Percentiles rank a stretch among this genome's conserved stretches.
Evolutionary conservation across 2,329 filamentous ascomycete genomes (phyloP).

Genomic region (Scedosporium dehoogii): DNA sequence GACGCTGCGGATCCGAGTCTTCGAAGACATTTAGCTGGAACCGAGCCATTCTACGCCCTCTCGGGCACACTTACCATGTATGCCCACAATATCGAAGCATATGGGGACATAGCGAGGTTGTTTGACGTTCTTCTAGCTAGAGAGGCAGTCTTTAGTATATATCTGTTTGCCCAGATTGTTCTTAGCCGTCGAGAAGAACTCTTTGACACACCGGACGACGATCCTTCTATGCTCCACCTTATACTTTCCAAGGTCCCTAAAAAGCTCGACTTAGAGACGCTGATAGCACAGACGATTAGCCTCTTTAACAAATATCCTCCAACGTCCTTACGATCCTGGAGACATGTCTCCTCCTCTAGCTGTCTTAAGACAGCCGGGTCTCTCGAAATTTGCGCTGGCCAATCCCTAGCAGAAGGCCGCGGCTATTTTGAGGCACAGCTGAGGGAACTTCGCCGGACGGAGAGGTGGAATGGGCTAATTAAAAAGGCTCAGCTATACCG

Average conservation of each 20-base stretch:
- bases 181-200: conserved; percentile 72
- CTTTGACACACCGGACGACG: conserved; percentile 71
- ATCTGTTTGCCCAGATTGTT: conserved; percentile 85
- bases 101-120: conserved; percentile 76
- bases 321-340: conserved; percentile 61
- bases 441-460: conserved; percentile 57
- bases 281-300: conserved; percentile 56
- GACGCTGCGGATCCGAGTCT: conserved; percentile 61
- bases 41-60: conserved; percentile 84
- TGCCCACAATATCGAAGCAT: conserved; percentile 88
- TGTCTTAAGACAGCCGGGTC: conserved; percentile 74
- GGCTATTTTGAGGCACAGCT: conserved; percentile 61
- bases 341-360: conserved; percentile 60
- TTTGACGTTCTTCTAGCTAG: conserved; percentile 87
- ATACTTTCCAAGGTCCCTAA: conserved; percentile 79
- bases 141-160: conserved; percentile 81
- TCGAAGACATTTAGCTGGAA: conserved; percentile 63
- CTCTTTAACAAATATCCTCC: conserved; percentile 64
- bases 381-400: conserved; percentile 33
- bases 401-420: conserved; percentile 57
- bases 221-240: conserved; percentile 87
- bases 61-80: conserved; percentile 93
- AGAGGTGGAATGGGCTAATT: conserved; percentile 42
- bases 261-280: conserved; percentile 66
- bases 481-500: conserved; percentile 37